Base-by-base conservation (phyloP, 805 yeast species). In the Metschnikowia peoriensis region DNA sequence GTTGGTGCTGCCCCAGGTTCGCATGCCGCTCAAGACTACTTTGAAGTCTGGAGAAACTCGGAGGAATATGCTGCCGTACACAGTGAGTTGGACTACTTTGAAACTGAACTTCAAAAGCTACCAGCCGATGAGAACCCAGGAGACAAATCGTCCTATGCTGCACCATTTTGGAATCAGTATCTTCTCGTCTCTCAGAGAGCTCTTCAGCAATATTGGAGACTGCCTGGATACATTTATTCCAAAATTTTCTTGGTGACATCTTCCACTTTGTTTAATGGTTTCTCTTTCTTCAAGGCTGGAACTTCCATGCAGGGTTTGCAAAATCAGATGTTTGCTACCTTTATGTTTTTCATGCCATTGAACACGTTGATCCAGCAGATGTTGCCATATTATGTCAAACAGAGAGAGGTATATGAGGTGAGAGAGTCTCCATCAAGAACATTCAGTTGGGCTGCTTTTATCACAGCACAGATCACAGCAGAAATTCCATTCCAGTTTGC, bases 1-100 rank as follows among this genome's bases (percentile, higher is more conserved):
- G 86, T 86, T 61, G 91, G 92, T 62, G 91, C 91, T 49, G 90
- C 91, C 37, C 91, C 91, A 7, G 91, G 90, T 49, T 81, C 89
- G 37, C 85, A 82, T 60, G 88, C 90, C 16, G 75, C 76, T 45
- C 88, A 84, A 68, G 88, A 87, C 67, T 87, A 85, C 62, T 77
- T 82, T 63, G 85, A 87, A 63, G 89, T 86, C 46, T 89, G 97
- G 97, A 69, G 79, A 66, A 76, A 78, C 45, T 88, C 96, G 38
- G 68, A 69, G 0, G 91, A 89, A 65, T 81, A 79, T 60, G 63
- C 70, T 49, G 83, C 77, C 7, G 82, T 87, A 37, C 78, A 82
- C 52, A 69, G 64, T 2, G 93, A 88, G 64, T 76, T 89, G 60
- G 81, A 77, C 17, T 52, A 66, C 44, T 82, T 89, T 92, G 90